These are phyloP conservation scores for Naumovozyma castellii DNA, from an alignment of 805 yeast species.

Conservation along the genomic window DNA sequence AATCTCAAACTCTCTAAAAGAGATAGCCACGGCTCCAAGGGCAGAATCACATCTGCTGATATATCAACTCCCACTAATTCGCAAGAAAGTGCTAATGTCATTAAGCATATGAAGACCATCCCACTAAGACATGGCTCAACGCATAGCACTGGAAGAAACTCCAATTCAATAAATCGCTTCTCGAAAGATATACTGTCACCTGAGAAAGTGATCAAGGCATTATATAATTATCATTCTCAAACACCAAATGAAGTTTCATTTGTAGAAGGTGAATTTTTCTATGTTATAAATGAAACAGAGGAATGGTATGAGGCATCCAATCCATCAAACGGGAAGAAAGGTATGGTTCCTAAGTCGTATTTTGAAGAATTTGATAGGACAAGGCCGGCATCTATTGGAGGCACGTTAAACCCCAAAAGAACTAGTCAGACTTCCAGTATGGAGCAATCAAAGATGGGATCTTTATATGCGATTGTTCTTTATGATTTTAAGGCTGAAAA, in stretches of 20 bases:
- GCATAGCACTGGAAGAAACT: not conserved
- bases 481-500: slow-evolving; percentile 75
- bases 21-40: slow-evolving; percentile 20
- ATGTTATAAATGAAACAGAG: slow-evolving; percentile 55
- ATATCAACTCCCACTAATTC: slow-evolving; percentile 29
- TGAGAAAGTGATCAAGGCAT: slow-evolving; percentile 74
- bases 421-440: slow-evolving; percentile 9
- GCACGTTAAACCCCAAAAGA: not conserved
- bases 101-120: slow-evolving; percentile 21
- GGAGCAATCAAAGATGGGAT: slow-evolving; percentile 25
- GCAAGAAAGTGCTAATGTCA: slow-evolving; percentile 10
- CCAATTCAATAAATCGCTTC: slow-evolving; percentile 1
- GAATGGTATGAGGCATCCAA: slow-evolving; percentile 86
- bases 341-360: slow-evolving; percentile 79
- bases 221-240: slow-evolving; percentile 66
- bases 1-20: slow-evolving; percentile 24
- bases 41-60: slow-evolving; percentile 29
- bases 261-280: slow-evolving; percentile 77
- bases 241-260: slow-evolving; percentile 76
- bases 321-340: slow-evolving; percentile 66
- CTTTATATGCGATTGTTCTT: slow-evolving; percentile 74
- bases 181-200: slow-evolving; percentile 34
- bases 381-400: slow-evolving; percentile 29
- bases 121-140: slow-evolving; percentile 13
- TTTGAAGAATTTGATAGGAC: slow-evolving; percentile 71